Evolutionary conservation across 306 rosid genomes (phyloP).

Genomic region (Abrus pulchellus): DNA sequence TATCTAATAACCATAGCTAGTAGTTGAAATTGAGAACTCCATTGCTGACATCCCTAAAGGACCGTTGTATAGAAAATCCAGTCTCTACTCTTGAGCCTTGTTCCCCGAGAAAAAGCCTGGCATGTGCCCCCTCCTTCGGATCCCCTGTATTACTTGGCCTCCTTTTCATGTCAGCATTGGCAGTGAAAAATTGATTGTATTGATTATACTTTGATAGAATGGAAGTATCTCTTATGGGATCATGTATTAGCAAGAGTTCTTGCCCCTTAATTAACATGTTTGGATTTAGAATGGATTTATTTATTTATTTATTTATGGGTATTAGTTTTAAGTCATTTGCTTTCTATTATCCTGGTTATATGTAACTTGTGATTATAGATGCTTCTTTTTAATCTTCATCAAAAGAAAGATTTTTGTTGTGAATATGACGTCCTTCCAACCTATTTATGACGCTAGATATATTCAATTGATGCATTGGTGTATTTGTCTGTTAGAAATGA

Average conservation of each 20-base stretch:
- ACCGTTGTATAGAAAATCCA: constrained; percentile 45
- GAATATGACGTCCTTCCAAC: constrained; percentile 15
- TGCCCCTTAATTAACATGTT: constrained; percentile 15
- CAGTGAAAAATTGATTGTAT: constrained; percentile 45
- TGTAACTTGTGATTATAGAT: neutral
- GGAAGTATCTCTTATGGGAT: constrained; percentile 36
- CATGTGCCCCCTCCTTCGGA: constrained; percentile 40
- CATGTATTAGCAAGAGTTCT: neutral
- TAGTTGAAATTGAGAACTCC: constrained; percentile 49
- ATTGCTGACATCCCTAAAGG: constrained; percentile 39
- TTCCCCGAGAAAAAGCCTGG: constrained; percentile 28
- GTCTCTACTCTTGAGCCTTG: constrained; percentile 28
- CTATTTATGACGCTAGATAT: neutral
- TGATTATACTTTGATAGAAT: constrained; percentile 42
- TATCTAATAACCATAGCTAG: constrained; percentile 56
- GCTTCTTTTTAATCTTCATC: neutral
- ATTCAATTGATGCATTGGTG: neutral
- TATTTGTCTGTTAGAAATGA: neutral
- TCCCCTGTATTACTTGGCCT: constrained; percentile 45
- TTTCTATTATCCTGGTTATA: constrained; percentile 2
- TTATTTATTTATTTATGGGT: constrained; percentile 15
- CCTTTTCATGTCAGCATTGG: constrained; percentile 33
- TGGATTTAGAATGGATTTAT: constrained; percentile 24
- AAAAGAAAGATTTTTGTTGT: neutral
- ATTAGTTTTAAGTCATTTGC: constrained; percentile 8